These are phyloP conservation scores for Tanacetum coccineum DNA, from an alignment of 129 eudicot genomes.

Conservation along the genomic window DNA sequence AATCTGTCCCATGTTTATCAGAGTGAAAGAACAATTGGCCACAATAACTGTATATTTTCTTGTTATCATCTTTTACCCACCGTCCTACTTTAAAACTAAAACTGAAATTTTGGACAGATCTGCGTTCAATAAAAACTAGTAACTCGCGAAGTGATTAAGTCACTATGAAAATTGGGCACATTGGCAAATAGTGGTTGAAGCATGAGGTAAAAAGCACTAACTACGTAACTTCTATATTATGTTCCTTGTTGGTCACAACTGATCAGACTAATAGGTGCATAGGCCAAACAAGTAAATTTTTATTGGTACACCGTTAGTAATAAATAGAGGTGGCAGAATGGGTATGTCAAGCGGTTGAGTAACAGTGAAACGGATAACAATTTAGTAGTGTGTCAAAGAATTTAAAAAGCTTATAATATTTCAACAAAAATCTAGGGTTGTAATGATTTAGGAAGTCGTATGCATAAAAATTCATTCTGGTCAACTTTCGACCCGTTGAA, in stretches of 20 bases:
- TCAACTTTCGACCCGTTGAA: too few relatives aligned
- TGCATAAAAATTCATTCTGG: too few relatives aligned
- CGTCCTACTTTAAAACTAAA: slow-evolving; percentile 16
- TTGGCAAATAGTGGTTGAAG: background rate
- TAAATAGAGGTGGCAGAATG: too few relatives aligned
- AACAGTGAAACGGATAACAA: too few relatives aligned
- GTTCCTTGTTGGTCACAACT: background rate
- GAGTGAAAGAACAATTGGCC: background rate
- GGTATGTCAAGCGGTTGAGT: too few relatives aligned
- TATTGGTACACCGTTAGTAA: too few relatives aligned
- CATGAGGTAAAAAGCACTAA: background rate
- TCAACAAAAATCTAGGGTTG: too few relatives aligned
- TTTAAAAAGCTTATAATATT: too few relatives aligned
- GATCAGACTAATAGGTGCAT: background rate
- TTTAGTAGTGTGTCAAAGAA: too few relatives aligned
- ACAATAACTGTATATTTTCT: background rate
- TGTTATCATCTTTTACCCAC: background rate
- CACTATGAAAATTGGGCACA: background rate
- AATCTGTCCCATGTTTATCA: background rate
- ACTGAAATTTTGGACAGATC: background rate
- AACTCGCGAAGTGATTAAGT: too few relatives aligned
- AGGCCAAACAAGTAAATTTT: background rate
- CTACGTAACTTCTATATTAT: background rate
- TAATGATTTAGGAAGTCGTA: too few relatives aligned
- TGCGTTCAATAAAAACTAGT: background rate